Base-by-base conservation (phyloP, 2,329 filamentous ascomycete genomes). In the Penicillium aurantiogriseum region DNA sequence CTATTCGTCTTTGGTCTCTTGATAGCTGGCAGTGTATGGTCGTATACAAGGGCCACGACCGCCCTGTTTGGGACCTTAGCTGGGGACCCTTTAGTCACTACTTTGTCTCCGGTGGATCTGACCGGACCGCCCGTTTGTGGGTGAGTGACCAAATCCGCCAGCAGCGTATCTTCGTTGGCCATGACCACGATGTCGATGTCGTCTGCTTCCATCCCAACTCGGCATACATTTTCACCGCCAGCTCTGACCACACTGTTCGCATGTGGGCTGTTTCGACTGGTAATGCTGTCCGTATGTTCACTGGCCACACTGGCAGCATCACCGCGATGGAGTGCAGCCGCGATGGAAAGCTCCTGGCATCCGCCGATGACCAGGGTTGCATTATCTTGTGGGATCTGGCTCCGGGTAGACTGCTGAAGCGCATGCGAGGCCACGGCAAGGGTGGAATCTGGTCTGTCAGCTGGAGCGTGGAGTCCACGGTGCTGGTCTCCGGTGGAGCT, bases 221-320 rank as follows among this genome's bases (percentile, higher is more conserved):
- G 19, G 86, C 89, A 6, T 99, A 97, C 67, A 80, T 97, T 44
- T 97, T 99, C 75, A 97, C 94, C 0, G 92, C 90, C 4, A 95
- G 91, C 13, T 90, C 90, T 64, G 92, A 99, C 75, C 93, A 93
- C 74, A 94, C 92, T 0, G 90, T 97, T 35, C 88, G 94, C 31
- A 97, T 99, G 93, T 99, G 94, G 94, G 88, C 92, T 10, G 85
- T 97, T n/a, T 84, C 86, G 11, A 93, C 89, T 9, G 94, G 94
- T 29, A 87, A 88, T 60, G 91, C 92, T 36, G 90, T 97, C 5
- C 89, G 94, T 27, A 86, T 97, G 68, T 96, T 97, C 71, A 92
- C 90, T 0, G 94, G 94, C 1, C 94, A 99, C 71, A 89, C 86
- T 0, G 91, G 94, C 49, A 91, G 91, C 69, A 87, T 97, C 70